phyloP scores from a whole-genome alignment of 768 basidiomycete species.

The Erythrobasidium yunnanense region DNA sequence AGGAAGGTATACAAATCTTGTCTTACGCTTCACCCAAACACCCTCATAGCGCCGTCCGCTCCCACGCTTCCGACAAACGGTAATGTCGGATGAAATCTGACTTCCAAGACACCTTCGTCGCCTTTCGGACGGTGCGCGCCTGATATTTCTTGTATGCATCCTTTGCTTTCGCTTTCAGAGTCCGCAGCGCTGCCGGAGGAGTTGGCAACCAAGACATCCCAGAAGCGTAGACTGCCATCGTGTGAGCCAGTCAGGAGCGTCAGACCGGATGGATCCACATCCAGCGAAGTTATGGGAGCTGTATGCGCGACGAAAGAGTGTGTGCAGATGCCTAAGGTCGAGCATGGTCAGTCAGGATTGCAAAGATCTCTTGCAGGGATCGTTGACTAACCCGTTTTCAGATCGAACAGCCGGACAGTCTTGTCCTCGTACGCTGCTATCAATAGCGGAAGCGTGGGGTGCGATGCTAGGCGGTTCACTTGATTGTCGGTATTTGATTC shows the following conservation, averaged over 20 bases:
- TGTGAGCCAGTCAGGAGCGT: slow-evolving; percentile 80
- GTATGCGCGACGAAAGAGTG: slow-evolving; percentile 83
- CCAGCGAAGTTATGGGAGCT: slow-evolving; percentile 80
- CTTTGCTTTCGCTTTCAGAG: slow-evolving; percentile 17
- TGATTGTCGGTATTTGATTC: slow-evolving; percentile 68
- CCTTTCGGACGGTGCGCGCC: slow-evolving; percentile 73
- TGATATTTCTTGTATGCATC: slow-evolving; percentile 76
- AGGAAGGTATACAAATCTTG: no score
- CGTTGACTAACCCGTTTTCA: slow-evolving; percentile 55
- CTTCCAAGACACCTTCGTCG: slow-evolving; percentile 77
- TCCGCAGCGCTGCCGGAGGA: slow-evolving; percentile 34
- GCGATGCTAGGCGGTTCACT: slow-evolving; percentile 74
- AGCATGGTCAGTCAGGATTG: neutral
- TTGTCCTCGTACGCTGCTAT: slow-evolving; percentile 91
- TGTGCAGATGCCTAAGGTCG: slow-evolving; percentile 62
- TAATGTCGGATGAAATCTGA: slow-evolving; percentile 69
- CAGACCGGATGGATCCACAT: slow-evolving; percentile 76
- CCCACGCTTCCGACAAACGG: slow-evolving; percentile 86
- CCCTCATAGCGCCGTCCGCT: slow-evolving; percentile 85
- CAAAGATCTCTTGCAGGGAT: neutral
- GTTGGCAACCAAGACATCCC: slow-evolving; percentile 69
- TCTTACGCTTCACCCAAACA: slow-evolving; percentile 47
- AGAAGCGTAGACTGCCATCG: slow-evolving; percentile 87
- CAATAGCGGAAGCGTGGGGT: slow-evolving; percentile 77
- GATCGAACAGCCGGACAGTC: slow-evolving; percentile 78